Conservation (phyloP, 805 yeast genomes). For the Metahyphopichia silvanorum region DNA sequence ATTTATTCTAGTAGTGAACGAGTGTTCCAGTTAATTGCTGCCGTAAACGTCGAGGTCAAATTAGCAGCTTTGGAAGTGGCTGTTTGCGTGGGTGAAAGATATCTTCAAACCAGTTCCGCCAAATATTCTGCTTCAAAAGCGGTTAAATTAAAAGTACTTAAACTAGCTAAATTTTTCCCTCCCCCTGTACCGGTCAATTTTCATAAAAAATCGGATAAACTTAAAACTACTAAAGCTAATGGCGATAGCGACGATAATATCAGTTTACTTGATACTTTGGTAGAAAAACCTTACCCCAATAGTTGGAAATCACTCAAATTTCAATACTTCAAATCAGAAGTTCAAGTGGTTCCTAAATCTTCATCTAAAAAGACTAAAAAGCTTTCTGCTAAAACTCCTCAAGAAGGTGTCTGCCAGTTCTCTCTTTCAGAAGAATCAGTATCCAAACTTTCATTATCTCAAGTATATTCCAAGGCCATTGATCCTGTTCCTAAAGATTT, state of each 20-base stretch:
- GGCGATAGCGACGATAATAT: conserved; percentile 34
- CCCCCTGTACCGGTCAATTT: conserved; percentile 36
- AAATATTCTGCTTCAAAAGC: conserved; percentile 43
- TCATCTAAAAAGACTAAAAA: conserved; percentile 2
- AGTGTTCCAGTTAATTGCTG: conserved; percentile 53
- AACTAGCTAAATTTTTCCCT: conserved; percentile 55
- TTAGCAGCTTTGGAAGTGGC: conserved; percentile 60
- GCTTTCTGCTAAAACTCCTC: conserved; percentile 1
- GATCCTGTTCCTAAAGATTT: conserved; percentile 57
- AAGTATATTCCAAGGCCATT: conserved; percentile 60
- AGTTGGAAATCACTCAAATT: conserved; percentile 57
- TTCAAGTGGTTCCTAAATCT: conserved; percentile 4
- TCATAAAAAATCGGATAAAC: conserved; percentile 12
- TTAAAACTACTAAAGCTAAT: conserved; percentile 6
- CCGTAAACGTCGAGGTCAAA: conserved; percentile 58
- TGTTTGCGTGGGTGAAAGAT: conserved; percentile 58
- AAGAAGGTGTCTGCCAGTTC: conserved; percentile 53
- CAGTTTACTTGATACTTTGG: conserved; percentile 45
- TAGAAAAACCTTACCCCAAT: conserved; percentile 44
- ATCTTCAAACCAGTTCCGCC: conserved; percentile 42
- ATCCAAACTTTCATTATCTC: conserved; percentile 51
- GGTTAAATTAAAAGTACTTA: conserved; percentile 45
- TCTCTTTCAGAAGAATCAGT: conserved; percentile 54
- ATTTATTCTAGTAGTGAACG: conserved; percentile 67
- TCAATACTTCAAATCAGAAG: conserved; percentile 39